Evolutionary conservation across 2,329 filamentous ascomycete species (phyloP).

Genomic region (Corniculantispora saksenae): DNA sequence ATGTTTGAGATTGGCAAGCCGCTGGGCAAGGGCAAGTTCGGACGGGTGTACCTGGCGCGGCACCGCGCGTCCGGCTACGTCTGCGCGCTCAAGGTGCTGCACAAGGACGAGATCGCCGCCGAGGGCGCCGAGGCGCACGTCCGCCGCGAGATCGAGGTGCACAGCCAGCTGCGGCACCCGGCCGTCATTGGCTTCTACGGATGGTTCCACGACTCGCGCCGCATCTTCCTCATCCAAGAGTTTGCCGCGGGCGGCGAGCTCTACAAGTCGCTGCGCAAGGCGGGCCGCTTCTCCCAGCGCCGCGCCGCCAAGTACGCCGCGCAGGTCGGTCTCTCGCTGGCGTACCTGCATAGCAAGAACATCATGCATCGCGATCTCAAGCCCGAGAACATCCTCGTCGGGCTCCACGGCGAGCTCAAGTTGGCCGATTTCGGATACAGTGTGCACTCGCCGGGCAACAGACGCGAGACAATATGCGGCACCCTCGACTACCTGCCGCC

Average conservation of each 20-base stretch:
- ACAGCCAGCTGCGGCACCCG: constrained; percentile 81
- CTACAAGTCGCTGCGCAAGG: constrained; percentile 80
- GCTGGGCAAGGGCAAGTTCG: constrained; percentile 85
- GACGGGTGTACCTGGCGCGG: constrained; percentile 79
- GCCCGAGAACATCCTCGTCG: constrained; percentile 38
- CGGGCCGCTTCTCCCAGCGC: constrained; percentile 79
- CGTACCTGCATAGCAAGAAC: constrained; percentile 86
- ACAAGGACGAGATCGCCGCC: constrained; percentile 78
- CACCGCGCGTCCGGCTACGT: constrained; percentile 78
- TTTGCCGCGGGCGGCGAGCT: constrained; percentile 83
- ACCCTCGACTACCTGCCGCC: constrained; percentile 33
- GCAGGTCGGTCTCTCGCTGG: constrained; percentile 82
- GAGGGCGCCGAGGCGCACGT: constrained; percentile 82
- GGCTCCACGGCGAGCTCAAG: constrained; percentile 31
- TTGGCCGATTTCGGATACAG: constrained; percentile 33
- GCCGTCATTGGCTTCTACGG: constrained; percentile 82
- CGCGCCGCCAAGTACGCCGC: constrained; percentile 84
- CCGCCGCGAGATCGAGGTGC: constrained; percentile 83
- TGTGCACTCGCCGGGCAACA: constrained; percentile 28
- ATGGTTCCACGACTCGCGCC: constrained; percentile 86
- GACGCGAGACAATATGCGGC: constrained; percentile 28
- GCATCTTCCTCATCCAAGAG: constrained; percentile 83
- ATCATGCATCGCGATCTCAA: constrained; percentile 88
- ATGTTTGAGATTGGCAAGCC: constrained; percentile 90
- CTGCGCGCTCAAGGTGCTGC: constrained; percentile 81